Evolutionary conservation across 768 basidiomycete species (phyloP).

Genomic region (Tephrocybe sp.): DNA sequence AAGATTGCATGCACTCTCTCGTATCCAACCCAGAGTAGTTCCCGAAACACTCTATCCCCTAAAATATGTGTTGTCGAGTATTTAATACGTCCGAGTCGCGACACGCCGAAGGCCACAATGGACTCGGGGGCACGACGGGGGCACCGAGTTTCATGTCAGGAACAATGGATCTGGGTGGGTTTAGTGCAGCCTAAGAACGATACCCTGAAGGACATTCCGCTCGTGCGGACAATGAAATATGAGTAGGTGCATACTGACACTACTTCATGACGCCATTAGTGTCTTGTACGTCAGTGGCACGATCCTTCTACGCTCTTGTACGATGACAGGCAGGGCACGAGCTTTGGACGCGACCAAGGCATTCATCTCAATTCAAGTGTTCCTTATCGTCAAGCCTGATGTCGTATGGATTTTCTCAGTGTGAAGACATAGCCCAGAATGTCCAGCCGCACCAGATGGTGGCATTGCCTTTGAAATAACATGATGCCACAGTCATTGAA

Average conservation of each 20-base stretch:
- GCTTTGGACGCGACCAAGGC: background rate
- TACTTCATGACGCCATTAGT: background rate
- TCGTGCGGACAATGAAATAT: slow-evolving; percentile 3
- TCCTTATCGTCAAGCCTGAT: background rate
- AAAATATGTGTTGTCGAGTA: background rate
- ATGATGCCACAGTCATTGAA: no score
- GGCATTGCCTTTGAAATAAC: no score
- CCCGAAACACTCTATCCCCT: no score
- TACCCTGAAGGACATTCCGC: slow-evolving; percentile 4
- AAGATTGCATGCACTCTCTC: no score
- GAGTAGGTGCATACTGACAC: background rate
- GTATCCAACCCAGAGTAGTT: no score
- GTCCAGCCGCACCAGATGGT: background rate
- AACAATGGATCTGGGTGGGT: background rate
- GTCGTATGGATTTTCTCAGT: slow-evolving; percentile 1
- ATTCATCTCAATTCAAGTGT: background rate
- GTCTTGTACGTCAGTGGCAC: no score
- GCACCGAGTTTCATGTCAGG: slow-evolving; percentile 4
- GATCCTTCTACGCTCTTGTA: no score
- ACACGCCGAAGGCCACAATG: no score
- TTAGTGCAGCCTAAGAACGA: slow-evolving; percentile 1
- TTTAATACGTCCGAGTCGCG: no score
- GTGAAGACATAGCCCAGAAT: slow-evolving; percentile 1
- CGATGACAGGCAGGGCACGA: background rate
- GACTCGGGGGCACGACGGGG: no score